Conservation (phyloP, 2,329 filamentous ascomycete genomes). For the Daldinia sp. region DNA sequence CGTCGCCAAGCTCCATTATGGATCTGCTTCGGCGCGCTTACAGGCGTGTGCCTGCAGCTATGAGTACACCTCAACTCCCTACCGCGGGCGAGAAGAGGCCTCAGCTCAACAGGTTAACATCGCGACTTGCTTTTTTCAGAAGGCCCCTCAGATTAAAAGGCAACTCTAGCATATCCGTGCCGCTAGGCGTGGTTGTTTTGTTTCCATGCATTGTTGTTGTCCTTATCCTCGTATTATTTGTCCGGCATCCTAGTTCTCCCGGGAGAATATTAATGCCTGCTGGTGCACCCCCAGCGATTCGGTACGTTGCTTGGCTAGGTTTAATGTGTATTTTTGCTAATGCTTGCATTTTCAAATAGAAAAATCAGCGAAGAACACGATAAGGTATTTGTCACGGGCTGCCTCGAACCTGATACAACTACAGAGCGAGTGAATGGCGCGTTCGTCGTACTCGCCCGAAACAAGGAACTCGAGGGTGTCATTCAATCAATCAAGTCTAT, state of each 20-base stretch:
- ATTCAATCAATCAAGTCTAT: slow-evolving; percentile 97
- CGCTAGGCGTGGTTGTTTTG: slow-evolving; percentile 88
- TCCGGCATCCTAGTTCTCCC: slow-evolving; percentile 84
- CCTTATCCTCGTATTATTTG: slow-evolving; percentile 87
- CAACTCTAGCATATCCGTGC: slow-evolving; percentile 92
- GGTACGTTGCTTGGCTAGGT: slow-evolving; percentile 64
- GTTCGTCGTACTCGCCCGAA: slow-evolving; percentile 93
- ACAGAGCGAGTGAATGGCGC: slow-evolving; percentile 89
- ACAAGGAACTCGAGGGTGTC: slow-evolving; percentile 95
- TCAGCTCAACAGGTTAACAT: slow-evolving; percentile 53
- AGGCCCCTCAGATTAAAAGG: slow-evolving; percentile 87
- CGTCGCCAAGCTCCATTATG: slow-evolving; percentile 51
- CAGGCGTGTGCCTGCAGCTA: slow-evolving; percentile 56
- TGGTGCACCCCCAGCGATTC: slow-evolving; percentile 86
- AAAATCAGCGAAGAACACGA: slow-evolving; percentile 98
- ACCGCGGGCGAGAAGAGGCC: slow-evolving; percentile 60
- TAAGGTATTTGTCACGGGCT: slow-evolving; percentile 94
- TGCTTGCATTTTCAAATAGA: slow-evolving; percentile 55
- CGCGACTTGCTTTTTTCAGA: slow-evolving; percentile 79
- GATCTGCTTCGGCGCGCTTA: slow-evolving; percentile 66
- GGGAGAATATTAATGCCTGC: slow-evolving; percentile 87
- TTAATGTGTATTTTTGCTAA: slow-evolving; percentile 14
- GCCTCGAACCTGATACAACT: slow-evolving; percentile 80
- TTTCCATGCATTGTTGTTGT: slow-evolving; percentile 93
- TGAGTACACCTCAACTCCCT: slow-evolving; percentile 54